Conservation (phyloP, 2,329 filamentous ascomycete species). For the Aspergillus sp. region DNA sequence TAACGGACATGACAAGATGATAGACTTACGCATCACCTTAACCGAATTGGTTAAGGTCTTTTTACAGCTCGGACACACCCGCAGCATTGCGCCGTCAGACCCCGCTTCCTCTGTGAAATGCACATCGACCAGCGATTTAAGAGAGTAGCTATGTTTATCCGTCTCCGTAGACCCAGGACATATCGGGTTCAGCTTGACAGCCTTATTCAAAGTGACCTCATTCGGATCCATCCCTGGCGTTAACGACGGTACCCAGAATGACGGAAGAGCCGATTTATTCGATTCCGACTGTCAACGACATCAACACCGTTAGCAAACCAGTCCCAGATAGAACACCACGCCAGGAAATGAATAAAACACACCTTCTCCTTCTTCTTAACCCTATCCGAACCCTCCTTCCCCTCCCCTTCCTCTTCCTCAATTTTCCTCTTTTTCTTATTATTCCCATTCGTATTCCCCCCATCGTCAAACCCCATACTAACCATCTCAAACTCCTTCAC, state of each 20-base stretch:
- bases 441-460: constrained; percentile 19
- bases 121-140: constrained; percentile 75
- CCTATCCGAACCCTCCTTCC: constrained; percentile 25
- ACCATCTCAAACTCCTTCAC: constrained; percentile 81
- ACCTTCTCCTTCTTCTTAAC: constrained; percentile 50
- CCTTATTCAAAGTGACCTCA: constrained; percentile 58
- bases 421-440: constrained; percentile 31
- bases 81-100: constrained; percentile 44
- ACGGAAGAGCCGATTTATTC: constrained; percentile 69
- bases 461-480: constrained; percentile 63
- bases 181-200: constrained; percentile 65
- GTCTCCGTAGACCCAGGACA: constrained; percentile 73
- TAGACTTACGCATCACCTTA: constrained; percentile 63
- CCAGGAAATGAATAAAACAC: neutral
- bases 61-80: constrained; percentile 80
- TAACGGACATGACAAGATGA: neutral
- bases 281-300: constrained; percentile 46
- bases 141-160: constrained; percentile 69
- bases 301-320: neutral
- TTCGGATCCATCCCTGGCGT: constrained; percentile 65
- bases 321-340: neutral
- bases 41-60: constrained; percentile 80
- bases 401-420: constrained; percentile 26
- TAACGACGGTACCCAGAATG: constrained; percentile 89
- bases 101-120: constrained; percentile 72